phyloP scores from a whole-genome alignment of 345 rosid species.

The Geranium rotundifolium region DNA sequence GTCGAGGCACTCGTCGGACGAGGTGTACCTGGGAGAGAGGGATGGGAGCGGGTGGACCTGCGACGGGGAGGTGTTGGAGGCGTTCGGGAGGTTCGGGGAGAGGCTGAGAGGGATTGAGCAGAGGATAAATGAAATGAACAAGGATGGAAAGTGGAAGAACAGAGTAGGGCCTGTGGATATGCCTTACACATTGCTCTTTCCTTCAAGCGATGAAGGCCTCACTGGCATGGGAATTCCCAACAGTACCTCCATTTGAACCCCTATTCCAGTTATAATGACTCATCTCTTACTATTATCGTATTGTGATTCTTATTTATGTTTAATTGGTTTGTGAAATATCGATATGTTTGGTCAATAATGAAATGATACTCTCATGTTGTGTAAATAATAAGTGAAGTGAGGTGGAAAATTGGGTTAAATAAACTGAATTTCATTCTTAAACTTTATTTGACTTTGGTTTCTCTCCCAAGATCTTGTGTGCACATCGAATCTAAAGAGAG shows the following conservation, averaged over 20 bases:
- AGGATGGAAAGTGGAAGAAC: slow-evolving; percentile 11
- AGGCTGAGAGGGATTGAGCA: slow-evolving; percentile 7
- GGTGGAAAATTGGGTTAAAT: too few species aligned
- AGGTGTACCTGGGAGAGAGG: slow-evolving; percentile 11
- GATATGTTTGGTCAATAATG: too few species aligned
- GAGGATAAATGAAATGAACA: slow-evolving; percentile 6
- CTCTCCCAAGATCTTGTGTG: too few species aligned
- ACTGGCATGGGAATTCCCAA: slow-evolving; percentile 15
- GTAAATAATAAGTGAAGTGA: too few species aligned
- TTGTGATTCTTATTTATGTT: too few species aligned
- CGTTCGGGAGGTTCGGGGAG: slow-evolving; percentile 7
- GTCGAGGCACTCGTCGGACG: slow-evolving; percentile 8
- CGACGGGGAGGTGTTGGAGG: slow-evolving; percentile 2
- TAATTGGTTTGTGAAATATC: too few species aligned
- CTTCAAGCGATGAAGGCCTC: slow-evolving; percentile 16
- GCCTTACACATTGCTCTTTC: slow-evolving; percentile 9
- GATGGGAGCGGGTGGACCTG: slow-evolving; percentile 3
- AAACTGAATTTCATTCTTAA: too few species aligned
- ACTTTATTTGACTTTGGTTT: too few species aligned
- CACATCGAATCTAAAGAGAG: too few species aligned
- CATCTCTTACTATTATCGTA: too few species aligned
- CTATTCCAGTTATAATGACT: too few species aligned
- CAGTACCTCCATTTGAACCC: slow-evolving; percentile 13
- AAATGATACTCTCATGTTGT: too few species aligned
- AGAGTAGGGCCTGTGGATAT: slow-evolving; percentile 10